Evolutionary conservation across 1,139 yeast genomes (phyloP), one percentile per base, ranked within the genome.

Genomic region (Pneumocystis canis): DNA sequence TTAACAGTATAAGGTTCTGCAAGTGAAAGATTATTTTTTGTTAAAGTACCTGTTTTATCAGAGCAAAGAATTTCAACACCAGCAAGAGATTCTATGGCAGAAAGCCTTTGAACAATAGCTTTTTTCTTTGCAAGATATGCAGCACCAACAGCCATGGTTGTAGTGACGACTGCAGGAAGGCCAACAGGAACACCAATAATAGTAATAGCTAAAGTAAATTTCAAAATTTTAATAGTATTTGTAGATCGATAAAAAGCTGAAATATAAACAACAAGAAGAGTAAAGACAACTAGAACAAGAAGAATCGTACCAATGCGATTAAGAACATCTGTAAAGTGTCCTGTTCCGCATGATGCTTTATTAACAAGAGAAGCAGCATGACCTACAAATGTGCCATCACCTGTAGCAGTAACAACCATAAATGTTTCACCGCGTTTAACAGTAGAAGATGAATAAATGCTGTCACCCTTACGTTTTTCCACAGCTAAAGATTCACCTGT

Each of bases 121-220:
- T 89, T 89, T 80, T 89, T 89, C 84, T 89, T 89, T 74, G 97
- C 97, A 75, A 90, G 83, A 88, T 89, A 89, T 76, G 97, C 97
- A 77, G 97, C 97, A 84, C 97, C 97, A 78, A 90, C 97, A 78
- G 97, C 97, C 95, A 90, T 89, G 77, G 97, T 90, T 74, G 97
- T 90, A 82, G 97, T 90, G 73, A 90, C 96, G 76, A 90, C 97
- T 77, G 96, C 97, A 78, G 97, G 97, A 76, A 90, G 84, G 87
- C 97, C 97, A 73, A 90, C 98, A 79, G 98, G 98, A 72, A 92
- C 98, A 87, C 98, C 98, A 74, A 92, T 87, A 80, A 90, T 89
- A 80, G 97, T 90, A 77, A 90, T 88, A 73, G 96, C 97, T 76
- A 92, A 82, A 71, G 87, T 75, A 82, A 85, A 89, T 82, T 97